Evolutionary conservation across 139 green algal genomes (phyloP).

Genomic region (Closterium sp.): DNA sequence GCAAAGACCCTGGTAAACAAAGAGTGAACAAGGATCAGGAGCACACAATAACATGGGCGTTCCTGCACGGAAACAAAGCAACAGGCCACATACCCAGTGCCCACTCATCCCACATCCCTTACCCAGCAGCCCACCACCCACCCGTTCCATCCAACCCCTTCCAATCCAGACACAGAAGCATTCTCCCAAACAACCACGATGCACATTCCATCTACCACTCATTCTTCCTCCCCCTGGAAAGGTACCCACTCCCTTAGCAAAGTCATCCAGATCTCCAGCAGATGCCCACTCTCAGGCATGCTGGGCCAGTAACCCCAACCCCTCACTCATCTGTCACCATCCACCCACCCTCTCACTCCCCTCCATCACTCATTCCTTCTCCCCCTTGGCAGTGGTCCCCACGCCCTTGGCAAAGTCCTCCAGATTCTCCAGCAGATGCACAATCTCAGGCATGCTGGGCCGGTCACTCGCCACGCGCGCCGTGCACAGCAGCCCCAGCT

Average conservation of each 20-base stretch:
- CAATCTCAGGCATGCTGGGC: conserved; percentile 38
- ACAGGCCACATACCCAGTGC: neutral
- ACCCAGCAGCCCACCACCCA: neutral
- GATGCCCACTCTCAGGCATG: too few species aligned
- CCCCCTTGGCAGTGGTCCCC: neutral
- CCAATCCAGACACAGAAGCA: too few species aligned
- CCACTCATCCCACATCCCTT: neutral
- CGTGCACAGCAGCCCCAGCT: conserved; percentile 31
- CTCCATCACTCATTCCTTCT: neutral
- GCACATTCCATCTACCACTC: too few species aligned
- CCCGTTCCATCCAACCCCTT: neutral
- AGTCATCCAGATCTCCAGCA: too few species aligned
- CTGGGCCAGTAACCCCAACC: too few species aligned
- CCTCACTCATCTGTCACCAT: too few species aligned
- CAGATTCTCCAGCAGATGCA: conserved; percentile 37
- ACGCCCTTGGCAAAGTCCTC: conserved; percentile 6
- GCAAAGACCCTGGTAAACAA: neutral
- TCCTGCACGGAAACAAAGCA: neutral
- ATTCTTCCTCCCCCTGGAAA: too few species aligned
- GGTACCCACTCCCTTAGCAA: too few species aligned
- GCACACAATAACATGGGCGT: neutral
- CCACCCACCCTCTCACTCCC: too few species aligned
- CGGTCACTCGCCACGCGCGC: neutral
- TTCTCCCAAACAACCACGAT: too few species aligned
- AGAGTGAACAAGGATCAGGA: neutral